phyloP scores from a whole-genome alignment of 495 filamentous ascomycete genomes.

The Copromyces sp. region DNA sequence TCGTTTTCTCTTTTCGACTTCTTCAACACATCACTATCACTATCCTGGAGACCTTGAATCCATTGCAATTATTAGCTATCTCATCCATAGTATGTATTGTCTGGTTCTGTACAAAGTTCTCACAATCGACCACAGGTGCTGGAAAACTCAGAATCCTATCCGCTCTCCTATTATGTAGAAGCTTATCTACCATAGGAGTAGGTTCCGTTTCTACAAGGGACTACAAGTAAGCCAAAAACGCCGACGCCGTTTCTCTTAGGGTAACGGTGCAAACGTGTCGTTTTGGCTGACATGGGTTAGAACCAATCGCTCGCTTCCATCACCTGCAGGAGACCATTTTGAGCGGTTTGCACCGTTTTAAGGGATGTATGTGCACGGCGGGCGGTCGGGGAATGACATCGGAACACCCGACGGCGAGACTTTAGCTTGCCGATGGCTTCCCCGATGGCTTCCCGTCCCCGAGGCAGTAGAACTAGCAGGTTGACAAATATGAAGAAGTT shows the following conservation, averaged over 20 bases:
- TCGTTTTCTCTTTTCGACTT: background rate
- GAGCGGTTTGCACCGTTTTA: too few relatives aligned
- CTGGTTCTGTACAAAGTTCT: background rate
- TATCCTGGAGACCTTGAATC: background rate
- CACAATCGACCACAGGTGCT: background rate
- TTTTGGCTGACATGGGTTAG: too few relatives aligned
- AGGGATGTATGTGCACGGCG: background rate
- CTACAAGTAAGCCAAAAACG: too few relatives aligned
- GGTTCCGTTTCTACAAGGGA: too few relatives aligned
- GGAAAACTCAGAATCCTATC: background rate
- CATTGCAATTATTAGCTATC: background rate
- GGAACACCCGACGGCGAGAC: background rate
- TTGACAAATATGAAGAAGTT: background rate
- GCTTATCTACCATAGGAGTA: too few relatives aligned
- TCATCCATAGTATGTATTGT: background rate
- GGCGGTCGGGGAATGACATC: background rate
- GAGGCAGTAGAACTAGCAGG: background rate
- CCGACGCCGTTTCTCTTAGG: too few relatives aligned
- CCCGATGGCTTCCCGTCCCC: background rate
- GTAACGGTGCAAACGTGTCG: too few relatives aligned
- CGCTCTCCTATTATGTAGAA: too few relatives aligned
- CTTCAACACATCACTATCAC: background rate
- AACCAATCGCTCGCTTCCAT: too few relatives aligned
- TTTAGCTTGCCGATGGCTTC: background rate
- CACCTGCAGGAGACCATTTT: too few relatives aligned